Evolutionary conservation across 108 stramenopile genomes (phyloP).

Genomic region (Nitzschia sp.): DNA sequence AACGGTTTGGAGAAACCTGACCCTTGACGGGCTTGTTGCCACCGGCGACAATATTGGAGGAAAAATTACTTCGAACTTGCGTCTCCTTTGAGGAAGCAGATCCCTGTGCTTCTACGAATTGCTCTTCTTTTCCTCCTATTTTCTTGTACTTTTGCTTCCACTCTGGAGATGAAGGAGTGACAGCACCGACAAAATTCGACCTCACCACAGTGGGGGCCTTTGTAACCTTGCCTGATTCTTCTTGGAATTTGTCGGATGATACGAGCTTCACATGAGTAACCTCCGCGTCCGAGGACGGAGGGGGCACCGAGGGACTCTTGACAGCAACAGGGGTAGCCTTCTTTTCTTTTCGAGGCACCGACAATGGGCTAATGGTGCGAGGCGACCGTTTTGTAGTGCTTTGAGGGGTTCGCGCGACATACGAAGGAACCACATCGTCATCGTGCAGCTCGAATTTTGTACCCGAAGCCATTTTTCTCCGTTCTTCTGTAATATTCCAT

Average conservation of each 20-base stretch:
- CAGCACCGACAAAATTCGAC: slow-evolving; percentile 14
- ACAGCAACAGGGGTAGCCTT: background rate
- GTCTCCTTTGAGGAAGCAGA: background rate
- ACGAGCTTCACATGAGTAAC: slow-evolving; percentile 1
- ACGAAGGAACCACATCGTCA: background rate
- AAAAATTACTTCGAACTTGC: slow-evolving; percentile 14
- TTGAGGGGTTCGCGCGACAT: background rate
- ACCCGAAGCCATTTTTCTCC: slow-evolving; percentile 12
- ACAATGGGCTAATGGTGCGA: background rate
- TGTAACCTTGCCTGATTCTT: slow-evolving; percentile 20
- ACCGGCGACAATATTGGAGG: slow-evolving; percentile 10
- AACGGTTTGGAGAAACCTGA: background rate
- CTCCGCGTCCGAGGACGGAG: background rate
- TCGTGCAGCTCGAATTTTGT: background rate
- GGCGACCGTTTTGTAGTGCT: background rate
- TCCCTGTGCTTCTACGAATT: slow-evolving; percentile 8
- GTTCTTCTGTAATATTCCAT: slow-evolving; percentile 29
- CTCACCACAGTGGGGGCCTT: slow-evolving; percentile 14
- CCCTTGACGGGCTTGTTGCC: background rate
- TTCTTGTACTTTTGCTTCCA: slow-evolving; percentile 24
- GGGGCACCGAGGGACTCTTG: background rate
- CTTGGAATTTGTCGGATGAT: slow-evolving; percentile 19
- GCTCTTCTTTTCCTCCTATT: slow-evolving; percentile 10
- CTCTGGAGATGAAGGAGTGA: slow-evolving; percentile 19
- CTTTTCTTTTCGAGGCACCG: background rate